phyloP scores from a whole-genome alignment of 345 rosid genomes.

The Sapria himalayana region DNA sequence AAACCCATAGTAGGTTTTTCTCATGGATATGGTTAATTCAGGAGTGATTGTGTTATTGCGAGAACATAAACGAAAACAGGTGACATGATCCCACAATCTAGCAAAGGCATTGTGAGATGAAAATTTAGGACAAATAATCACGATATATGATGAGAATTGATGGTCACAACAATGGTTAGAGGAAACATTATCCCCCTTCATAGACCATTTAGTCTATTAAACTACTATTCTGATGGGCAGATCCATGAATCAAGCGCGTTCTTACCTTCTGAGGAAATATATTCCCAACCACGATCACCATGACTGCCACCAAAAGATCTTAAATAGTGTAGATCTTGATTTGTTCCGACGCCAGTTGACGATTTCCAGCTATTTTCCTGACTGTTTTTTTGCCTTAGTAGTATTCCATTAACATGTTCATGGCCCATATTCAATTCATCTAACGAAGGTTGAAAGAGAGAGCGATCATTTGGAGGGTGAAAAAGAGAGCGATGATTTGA shows the following conservation, averaged over 20 bases:
- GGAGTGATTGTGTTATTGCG: too few relatives aligned
- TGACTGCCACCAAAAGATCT: constrained; percentile 15
- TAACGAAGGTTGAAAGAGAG: constrained; percentile 13
- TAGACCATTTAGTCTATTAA: too few relatives aligned
- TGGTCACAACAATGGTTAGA: too few relatives aligned
- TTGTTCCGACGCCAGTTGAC: constrained; percentile 5
- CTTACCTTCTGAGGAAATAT: constrained; percentile 25
- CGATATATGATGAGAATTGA: too few relatives aligned
- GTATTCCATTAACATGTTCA: constrained; percentile 11
- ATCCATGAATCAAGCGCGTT: constrained; percentile 56
- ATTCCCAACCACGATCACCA: constrained; percentile 24
- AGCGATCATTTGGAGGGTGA: constrained; percentile 8
- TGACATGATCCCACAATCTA: too few relatives aligned
- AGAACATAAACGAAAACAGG: too few relatives aligned
- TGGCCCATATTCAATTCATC: constrained; percentile 19
- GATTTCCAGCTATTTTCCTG: constrained; percentile 3
- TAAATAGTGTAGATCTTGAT: constrained; percentile 10
- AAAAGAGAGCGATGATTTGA: constrained; percentile 9
- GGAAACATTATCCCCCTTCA: too few relatives aligned
- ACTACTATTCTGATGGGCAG: constrained; percentile 32
- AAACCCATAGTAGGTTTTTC: too few relatives aligned
- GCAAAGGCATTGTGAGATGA: too few relatives aligned
- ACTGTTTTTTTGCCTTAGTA: constrained; percentile 8
- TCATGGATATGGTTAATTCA: too few relatives aligned
- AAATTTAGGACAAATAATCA: too few relatives aligned